phyloP scores from a whole-genome alignment of 176 grass and related monocot species.

The Aegilops sharonensis region DNA sequence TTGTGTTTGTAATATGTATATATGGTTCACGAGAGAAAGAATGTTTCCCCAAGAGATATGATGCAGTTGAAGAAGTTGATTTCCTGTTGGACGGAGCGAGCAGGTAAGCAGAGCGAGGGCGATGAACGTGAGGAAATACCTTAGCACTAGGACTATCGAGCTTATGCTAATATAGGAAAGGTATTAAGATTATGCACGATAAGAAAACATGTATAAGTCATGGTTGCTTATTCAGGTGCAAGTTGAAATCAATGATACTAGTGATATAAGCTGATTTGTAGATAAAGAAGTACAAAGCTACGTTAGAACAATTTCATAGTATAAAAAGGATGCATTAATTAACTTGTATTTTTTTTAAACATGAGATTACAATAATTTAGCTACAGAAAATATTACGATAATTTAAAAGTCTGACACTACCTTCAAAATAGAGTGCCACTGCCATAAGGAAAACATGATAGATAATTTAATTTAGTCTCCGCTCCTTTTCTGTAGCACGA shows the following conservation, averaged over 20 bases:
- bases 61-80: slow-evolving; percentile 77
- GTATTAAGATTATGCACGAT: no score
- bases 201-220: no score
- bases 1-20: slow-evolving; percentile 20
- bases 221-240: no score
- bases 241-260: no score
- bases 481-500: neutral
- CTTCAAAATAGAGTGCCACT: neutral
- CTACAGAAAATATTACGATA: neutral
- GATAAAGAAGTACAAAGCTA: no score
- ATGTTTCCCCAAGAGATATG: slow-evolving; percentile 80
- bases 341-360: neutral
- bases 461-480: neutral
- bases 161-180: no score
- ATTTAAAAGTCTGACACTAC: neutral
- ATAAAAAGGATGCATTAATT: no score
- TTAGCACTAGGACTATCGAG: no score
- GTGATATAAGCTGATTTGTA: no score
- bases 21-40: slow-evolving; percentile 95
- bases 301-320: no score
- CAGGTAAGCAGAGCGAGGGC: no score
- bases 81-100: slow-evolving; percentile 58
- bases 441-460: no score
- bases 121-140: neutral
- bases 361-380: neutral